Conservation (phyloP, 805 yeast genomes). For the Kuraishia piskuri region DNA sequence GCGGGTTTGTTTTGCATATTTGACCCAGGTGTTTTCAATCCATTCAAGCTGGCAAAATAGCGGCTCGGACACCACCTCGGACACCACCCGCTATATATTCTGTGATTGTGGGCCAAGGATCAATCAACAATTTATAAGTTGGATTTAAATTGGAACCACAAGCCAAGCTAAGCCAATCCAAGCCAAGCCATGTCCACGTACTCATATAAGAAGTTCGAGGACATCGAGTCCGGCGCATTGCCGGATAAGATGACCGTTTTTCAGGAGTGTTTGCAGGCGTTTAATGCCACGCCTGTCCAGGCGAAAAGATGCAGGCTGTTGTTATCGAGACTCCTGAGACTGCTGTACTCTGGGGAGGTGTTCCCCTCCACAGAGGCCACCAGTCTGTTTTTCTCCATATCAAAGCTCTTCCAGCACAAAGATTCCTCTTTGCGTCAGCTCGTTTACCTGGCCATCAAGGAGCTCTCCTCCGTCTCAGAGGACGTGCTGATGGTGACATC, state of each 20-base stretch:
- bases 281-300: slow-evolving; percentile 85
- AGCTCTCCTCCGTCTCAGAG: slow-evolving; percentile 72
- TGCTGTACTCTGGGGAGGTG: slow-evolving; percentile 77
- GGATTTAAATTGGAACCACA: too few species aligned
- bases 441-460: slow-evolving; percentile 91
- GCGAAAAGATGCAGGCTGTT: slow-evolving; percentile 80
- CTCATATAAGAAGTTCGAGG: slow-evolving; percentile 79
- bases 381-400: slow-evolving; percentile 83
- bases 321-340: slow-evolving; percentile 73
- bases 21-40: neutral
- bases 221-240: slow-evolving; percentile 51
- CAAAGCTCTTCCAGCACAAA: slow-evolving; percentile 90
- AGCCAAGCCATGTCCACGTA: slow-evolving; percentile 82
- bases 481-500: slow-evolving; percentile 97
- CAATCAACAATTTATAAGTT: too few species aligned
- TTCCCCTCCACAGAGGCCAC: slow-evolving; percentile 90
- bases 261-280: slow-evolving; percentile 89
- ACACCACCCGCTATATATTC: too few species aligned
- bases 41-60: too few species aligned
- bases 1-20: neutral
- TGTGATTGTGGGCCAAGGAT: too few species aligned
- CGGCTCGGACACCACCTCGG: too few species aligned
- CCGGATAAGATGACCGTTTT: slow-evolving; percentile 97
- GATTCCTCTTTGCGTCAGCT: slow-evolving; percentile 83
- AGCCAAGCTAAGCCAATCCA: too few species aligned